phyloP scores from a whole-genome alignment of 2,329 filamentous ascomycete species.

The Claviceps arundinis region DNA sequence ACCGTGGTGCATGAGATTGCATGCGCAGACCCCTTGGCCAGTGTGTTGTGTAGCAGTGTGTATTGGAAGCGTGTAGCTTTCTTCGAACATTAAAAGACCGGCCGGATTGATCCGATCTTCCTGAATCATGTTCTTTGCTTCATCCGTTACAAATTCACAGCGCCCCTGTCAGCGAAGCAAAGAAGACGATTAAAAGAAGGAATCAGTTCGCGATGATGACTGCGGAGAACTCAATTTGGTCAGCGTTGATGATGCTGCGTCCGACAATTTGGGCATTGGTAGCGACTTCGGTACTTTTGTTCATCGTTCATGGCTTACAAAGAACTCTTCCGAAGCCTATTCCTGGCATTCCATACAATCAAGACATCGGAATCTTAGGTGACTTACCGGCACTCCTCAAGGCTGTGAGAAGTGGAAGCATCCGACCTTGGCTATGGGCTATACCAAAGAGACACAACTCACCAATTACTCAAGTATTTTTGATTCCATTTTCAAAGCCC shows the following conservation, averaged over 20 bases:
- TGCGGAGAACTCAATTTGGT: background rate
- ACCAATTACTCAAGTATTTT: background rate
- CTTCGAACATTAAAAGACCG: too few species aligned
- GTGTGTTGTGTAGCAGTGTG: too few species aligned
- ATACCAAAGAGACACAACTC: background rate
- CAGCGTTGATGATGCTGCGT: background rate
- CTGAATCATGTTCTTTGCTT: too few species aligned
- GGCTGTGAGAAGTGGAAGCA: background rate
- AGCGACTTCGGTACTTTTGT: background rate
- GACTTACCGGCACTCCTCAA: background rate
- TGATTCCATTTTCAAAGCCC: background rate
- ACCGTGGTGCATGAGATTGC: too few species aligned
- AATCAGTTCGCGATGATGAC: background rate
- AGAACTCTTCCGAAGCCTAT: background rate
- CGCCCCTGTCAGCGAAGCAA: too few species aligned
- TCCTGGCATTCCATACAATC: constrained; percentile 1
- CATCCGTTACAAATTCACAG: background rate
- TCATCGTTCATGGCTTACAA: background rate
- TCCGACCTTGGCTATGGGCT: background rate
- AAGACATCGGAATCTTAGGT: background rate
- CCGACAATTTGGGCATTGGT: background rate
- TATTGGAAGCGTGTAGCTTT: too few species aligned
- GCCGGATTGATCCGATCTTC: too few species aligned
- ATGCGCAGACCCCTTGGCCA: too few species aligned
- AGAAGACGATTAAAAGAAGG: background rate